Percentiles rank a stretch among this genome's conserved stretches.
Evolutionary conservation across 2,329 filamentous ascomycete genomes (phyloP).

Genomic region (Ilyonectria robusta): DNA sequence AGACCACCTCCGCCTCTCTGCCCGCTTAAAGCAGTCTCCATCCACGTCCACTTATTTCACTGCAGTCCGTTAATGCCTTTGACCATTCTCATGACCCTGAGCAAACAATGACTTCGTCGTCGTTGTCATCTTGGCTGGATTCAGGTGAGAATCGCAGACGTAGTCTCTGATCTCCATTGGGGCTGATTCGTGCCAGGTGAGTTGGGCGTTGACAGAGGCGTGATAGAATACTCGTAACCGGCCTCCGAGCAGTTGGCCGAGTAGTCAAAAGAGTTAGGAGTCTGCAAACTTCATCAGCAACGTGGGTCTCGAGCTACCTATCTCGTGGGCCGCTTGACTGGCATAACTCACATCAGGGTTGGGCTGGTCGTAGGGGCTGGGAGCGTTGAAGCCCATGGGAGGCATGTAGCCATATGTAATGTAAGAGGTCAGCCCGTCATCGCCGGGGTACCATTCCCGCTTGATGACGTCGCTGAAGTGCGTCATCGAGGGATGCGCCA

Average conservation of each 20-base stretch:
- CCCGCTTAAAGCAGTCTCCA: no score
- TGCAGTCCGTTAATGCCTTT: no score
- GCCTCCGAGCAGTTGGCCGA: conserved; percentile 74
- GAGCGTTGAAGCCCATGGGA: conserved; percentile 73
- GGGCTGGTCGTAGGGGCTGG: conserved; percentile 75
- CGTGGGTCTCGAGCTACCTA: conserved; percentile 54
- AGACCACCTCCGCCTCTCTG: no score
- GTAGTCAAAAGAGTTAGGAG: conserved; percentile 81
- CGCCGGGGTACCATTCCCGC: conserved; percentile 71
- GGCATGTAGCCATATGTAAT: conserved; percentile 77
- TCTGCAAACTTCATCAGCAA: conserved; percentile 72
- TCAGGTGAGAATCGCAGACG: no score
- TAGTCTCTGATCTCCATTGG: conserved; percentile 10
- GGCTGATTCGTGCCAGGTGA: conserved; percentile 70
- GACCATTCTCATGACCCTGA: no score
- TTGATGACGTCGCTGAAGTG: conserved; percentile 76
- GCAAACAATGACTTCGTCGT: no score
- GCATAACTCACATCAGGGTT: conserved; percentile 80
- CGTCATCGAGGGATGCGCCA: conserved; percentile 75
- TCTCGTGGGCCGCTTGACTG: conserved; percentile 56
- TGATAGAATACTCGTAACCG: conserved; percentile 76
- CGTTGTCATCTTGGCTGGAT: no score
- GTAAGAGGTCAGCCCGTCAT: conserved; percentile 74
- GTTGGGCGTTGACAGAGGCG: conserved; percentile 79
- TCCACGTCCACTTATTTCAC: no score